Evolutionary conservation across 2,329 filamentous ascomycete species (phyloP), one percentile per base, ranked within the genome.

Genomic region (Beauveria australis): DNA sequence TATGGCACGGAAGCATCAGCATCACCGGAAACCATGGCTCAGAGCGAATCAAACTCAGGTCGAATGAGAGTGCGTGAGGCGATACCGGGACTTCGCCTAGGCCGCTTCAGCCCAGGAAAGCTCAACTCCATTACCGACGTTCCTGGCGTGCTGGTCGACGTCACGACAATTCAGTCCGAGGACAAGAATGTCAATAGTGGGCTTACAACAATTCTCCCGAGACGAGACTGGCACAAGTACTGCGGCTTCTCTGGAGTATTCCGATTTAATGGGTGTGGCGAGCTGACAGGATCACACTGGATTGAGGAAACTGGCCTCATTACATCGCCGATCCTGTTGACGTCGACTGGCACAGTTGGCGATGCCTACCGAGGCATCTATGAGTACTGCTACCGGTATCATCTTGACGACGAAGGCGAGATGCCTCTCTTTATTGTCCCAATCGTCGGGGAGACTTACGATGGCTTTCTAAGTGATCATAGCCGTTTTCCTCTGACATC

Each of bases 241-340:
- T 76, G 76, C 46, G 78, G 75, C 59, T 77, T 80, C 52, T 76
- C 79, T 3, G 76, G 76, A n/a, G 66, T 81, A 53, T 86, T 86
- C 71, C 78, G 79, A 63, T 86, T 88, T 74, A 88, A 88, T 65
- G 84, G 85, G 59, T 80, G 79, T 51, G 84, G 85, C 47, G 83
- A 87, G 70, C 75, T 87, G 74, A 87, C 84, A 0, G 83, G 84
- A 2, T 75, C 74, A 10, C 81, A 86, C 65, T 85, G 82, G 79
- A 80, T 87, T 62, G 77, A 83, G 18, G 85, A 88, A 68, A 83
- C 82, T 0, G 84, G 84, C 0, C 73, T 85, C 4, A 70, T 86
- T 3, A 78, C 80, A 59, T 83, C 80, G 3, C 85, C 84, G 3
- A 81, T 88, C 61, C 68, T 86, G 58, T 74, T 88, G 58, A 88